Conservation (phyloP, 1,139 yeast species). For the Hyphopichia fennica region DNA sequence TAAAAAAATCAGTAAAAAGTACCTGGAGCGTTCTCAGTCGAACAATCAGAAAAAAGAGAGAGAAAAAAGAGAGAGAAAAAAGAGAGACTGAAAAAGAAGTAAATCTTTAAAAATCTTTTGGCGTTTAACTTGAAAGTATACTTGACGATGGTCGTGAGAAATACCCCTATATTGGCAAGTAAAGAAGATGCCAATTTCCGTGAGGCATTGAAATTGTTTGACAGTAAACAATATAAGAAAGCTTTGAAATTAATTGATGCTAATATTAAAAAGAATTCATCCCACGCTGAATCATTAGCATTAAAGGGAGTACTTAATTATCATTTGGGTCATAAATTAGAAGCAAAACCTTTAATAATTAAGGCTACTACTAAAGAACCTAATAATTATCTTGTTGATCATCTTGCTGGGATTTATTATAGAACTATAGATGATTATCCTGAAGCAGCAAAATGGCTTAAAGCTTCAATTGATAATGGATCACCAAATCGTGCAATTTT, state of each 20-base stretch:
- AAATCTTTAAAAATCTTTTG: too few species aligned
- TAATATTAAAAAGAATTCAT: constrained; percentile 72
- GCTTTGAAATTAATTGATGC: constrained; percentile 75
- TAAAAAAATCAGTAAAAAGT: too few species aligned
- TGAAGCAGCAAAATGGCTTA: constrained; percentile 80
- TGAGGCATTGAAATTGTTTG: constrained; percentile 82
- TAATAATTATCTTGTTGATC: constrained; percentile 71
- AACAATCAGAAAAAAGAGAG: too few species aligned
- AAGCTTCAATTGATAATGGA: constrained; percentile 76
- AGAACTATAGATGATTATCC: constrained; percentile 67
- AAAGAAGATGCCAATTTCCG: constrained; percentile 73
- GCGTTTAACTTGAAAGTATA: too few species aligned
- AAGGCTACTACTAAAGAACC: constrained; percentile 62
- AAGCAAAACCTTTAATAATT: constrained; percentile 61
- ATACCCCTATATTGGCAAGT: constrained; percentile 35
- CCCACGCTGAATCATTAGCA: constrained; percentile 80
- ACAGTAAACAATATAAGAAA: constrained; percentile 82
- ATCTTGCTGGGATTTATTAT: constrained; percentile 82
- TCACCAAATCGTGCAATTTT: constrained; percentile 76
- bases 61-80: too few species aligned
- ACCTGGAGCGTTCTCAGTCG: too few species aligned
- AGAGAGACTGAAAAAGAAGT: too few species aligned
- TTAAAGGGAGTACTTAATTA: constrained; percentile 75
- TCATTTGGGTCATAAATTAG: constrained; percentile 54
- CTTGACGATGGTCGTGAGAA: constrained; percentile 24